Evolutionary conservation across 176 grass and related monocot species (phyloP), one percentile per base, ranked within the genome.

Genomic region (barley (Hordeum vulgare)): DNA sequence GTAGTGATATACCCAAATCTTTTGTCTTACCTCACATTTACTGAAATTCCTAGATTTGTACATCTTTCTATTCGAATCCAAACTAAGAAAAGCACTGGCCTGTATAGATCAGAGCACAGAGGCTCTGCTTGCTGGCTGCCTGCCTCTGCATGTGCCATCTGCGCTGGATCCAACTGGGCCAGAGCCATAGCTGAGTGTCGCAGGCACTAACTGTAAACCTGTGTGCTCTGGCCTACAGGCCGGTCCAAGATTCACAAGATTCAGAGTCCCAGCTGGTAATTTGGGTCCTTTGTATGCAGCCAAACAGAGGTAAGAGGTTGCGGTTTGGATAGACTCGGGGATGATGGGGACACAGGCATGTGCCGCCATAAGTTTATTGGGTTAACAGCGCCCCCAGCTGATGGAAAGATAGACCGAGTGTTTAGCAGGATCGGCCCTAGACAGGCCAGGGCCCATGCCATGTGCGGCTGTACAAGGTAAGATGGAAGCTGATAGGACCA

Each of bases 381-480:
- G 44, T 63, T 77, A 75, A 80, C 53, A 44, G 66, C 29, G 66
- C 17, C 60, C 21, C 5, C 74, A 24, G 58, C 36, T 66, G 74
- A 79, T 82, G 28, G 79, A 61, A 54, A 74, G 23, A 49, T 83
- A 66, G 57, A 78, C 49, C 34, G 15, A 69, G 74, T 69, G 62
- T 69, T 85, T 81, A 71, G 61, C 81, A 39, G 65, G 70, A 79
- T 87, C 81, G 40, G 63, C 75, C 75, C 81, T 66, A 60, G 86
- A 88, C 64, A 93, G 9, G 42, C 70, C 45, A 28, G 60, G 86
- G 54, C 77, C 81, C 77, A 76, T 85, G 37, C 53, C 91, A 89
- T 91, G 88, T 93, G 83, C 82, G 2, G 24, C 44, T 86, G 84
- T 57, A 84, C 81, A 83, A 84, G 59, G 84, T 80, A 84, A 86